phyloP scores from a whole-genome alignment of 2,329 filamentous ascomycete species.

The Monilinia vaccinii-corymbosi region DNA sequence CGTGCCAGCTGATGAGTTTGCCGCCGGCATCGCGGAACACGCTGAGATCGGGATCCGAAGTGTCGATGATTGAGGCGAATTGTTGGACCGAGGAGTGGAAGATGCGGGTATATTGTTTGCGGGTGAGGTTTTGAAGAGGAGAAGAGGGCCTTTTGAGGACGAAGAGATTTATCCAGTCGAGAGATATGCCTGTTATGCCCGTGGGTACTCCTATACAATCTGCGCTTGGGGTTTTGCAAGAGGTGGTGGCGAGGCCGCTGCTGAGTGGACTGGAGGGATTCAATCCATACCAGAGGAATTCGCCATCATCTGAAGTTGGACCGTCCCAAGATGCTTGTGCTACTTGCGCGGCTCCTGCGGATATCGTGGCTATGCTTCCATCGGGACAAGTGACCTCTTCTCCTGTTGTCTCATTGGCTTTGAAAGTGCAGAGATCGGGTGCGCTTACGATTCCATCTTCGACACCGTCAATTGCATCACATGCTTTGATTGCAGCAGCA shows the following conservation, averaged over 20 bases:
- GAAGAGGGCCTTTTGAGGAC: slow-evolving; percentile 28
- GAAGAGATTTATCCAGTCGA: slow-evolving; percentile 31
- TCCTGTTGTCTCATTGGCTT: not conserved
- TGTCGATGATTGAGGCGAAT: slow-evolving; percentile 12
- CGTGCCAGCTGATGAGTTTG: slow-evolving; percentile 17
- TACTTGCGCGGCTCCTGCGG: not conserved
- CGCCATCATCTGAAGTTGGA: not conserved
- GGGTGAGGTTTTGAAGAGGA: not conserved
- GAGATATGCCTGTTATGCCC: no score
- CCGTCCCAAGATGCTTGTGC: slow-evolving; percentile 1
- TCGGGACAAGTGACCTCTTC: not conserved
- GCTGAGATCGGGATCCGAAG: slow-evolving; percentile 14
- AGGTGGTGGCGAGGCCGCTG: not conserved
- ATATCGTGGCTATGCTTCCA: not conserved
- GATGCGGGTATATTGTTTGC: not conserved
- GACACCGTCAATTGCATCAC: slow-evolving; percentile 40
- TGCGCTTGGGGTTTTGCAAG: not conserved
- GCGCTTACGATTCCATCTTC: slow-evolving; percentile 37
- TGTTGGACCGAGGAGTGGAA: slow-evolving; percentile 6
- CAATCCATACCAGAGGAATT: not conserved
- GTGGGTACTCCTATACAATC: slow-evolving; percentile 15
- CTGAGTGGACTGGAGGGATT: not conserved
- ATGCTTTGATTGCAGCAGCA: slow-evolving; percentile 37
- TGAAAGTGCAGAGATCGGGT: slow-evolving; percentile 29
- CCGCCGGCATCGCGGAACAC: slow-evolving; percentile 11